Evolutionary conservation across 2,329 filamentous ascomycete species (phyloP), one percentile per base, ranked within the genome.

Genomic region (Stachybotrys elegans): DNA sequence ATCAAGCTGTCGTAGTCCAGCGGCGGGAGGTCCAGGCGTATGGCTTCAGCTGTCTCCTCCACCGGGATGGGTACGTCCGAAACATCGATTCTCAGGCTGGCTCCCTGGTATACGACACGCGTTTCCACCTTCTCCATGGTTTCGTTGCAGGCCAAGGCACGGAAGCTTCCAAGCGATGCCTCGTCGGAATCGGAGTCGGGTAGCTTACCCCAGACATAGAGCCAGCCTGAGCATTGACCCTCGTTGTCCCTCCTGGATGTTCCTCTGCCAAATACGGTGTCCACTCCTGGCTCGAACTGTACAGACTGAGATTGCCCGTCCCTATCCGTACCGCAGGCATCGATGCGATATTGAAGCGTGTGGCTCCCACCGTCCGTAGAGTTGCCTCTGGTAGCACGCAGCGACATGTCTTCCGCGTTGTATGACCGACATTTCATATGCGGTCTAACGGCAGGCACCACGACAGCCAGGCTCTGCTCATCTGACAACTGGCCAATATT

Each of bases 101-200:
- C 17, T 1, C 58, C 59, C 11, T 53, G 49, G 2, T 63, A 48
- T 2, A 50, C 40, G 2, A 56, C 52, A n/a, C 49, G 41, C 2
- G 53, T 47, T 13, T 56, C 50, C 7, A 63, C 51, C 5, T 55
- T 58, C 50, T 66, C 52, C 3, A 63, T 48, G 3, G 60, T 57
- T 50, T 68, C 66, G 51, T 70, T 70, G 50, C 67, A 70, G 17
- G 59, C 58, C 43, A 69, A 44, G 5, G 59, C 62, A 5, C 56
- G 59, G 14, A 66, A 54, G 29, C 51, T 54, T 27, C 49, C 52
- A 11, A 68, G 58, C 2, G 55, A 50, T 36, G 56, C 48, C 20
- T 54, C 48, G 17, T 52, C 49, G 17, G 48, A 53, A 34, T 53
- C 49, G 17, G 57, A 42, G 23, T 55, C 43, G 4, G 39, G 32